Evolutionary conservation across 495 filamentous ascomycete species (phyloP).

Genomic region (Tetracladium setigerum): DNA sequence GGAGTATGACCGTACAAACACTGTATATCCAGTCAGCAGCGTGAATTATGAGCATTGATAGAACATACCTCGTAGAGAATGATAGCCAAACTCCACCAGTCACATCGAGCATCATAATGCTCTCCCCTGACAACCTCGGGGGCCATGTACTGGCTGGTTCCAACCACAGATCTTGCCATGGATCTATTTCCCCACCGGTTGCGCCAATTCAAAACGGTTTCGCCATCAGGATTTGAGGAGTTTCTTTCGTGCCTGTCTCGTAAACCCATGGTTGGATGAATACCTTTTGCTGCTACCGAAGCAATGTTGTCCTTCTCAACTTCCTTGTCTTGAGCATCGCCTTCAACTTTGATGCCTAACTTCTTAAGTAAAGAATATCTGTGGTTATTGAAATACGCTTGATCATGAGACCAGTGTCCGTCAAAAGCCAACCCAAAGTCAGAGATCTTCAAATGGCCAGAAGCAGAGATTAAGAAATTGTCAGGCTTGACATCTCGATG

Average conservation of each 20-base stretch:
- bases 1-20: slow-evolving; percentile 88
- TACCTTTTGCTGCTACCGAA: slow-evolving; percentile 34
- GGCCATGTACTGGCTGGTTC: slow-evolving; percentile 97
- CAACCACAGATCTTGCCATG: slow-evolving; percentile 79
- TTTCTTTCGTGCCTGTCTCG: slow-evolving; percentile 40
- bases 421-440: slow-evolving; percentile 95
- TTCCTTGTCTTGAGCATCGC: slow-evolving; percentile 64
- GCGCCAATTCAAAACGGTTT: slow-evolving; percentile 66
- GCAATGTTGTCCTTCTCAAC: slow-evolving; percentile 40
- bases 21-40: slow-evolving; percentile 24
- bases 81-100: slow-evolving; percentile 94
- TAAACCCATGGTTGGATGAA: slow-evolving; percentile 36
- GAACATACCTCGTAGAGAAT: slow-evolving; percentile 73
- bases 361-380: slow-evolving; percentile 68
- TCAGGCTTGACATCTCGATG: slow-evolving; percentile 96
- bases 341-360: slow-evolving; percentile 65
- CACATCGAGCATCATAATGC: slow-evolving; percentile 83
- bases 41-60: neutral
- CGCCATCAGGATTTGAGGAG: slow-evolving; percentile 20
- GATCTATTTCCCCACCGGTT: slow-evolving; percentile 66
- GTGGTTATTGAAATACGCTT: slow-evolving; percentile 75
- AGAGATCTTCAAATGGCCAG: slow-evolving; percentile 88
- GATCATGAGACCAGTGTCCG: slow-evolving; percentile 89
- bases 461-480: slow-evolving; percentile 85
- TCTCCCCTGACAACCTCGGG: slow-evolving; percentile 84